Base-by-base conservation (phyloP, 371 early-diverging fungal species). In the Apophysomyces trapeziformis region DNA sequence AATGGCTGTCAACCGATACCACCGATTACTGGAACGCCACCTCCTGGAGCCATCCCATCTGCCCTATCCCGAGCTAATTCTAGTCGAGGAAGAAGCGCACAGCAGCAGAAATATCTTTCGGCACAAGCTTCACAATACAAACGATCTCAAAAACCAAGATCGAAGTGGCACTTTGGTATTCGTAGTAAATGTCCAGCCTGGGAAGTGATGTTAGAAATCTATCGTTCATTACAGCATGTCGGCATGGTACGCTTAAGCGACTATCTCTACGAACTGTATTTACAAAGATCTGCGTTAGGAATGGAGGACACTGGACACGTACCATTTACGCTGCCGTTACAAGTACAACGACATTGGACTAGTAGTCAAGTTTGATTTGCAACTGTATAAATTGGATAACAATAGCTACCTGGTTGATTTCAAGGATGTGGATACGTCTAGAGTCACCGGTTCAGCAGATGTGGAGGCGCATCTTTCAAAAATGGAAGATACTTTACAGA, bases 201-300 rank as follows among this genome's bases (percentile, higher is more conserved):
- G 62, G 97, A 97, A 72, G 96, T 98, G n/a, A 97, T 97, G 99
- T 84, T 93, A 7, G 98, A 98, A 71, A 95, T 97, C 7, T 98
- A 94, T 80, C 88, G 92, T 21, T 96, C 98, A 0, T 76, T 98
- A 56, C 87, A 89, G 65, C 94, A 93, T 71, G 85, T 94, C 39
- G 89, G 89, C 38, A 95, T 98, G 90, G 90, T 88, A 80, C 62
- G 67, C 38, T 54, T 45, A 36, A 57, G 16, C 18, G n/a, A 12
- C 45, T 35, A 14, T 60, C 7, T 38, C 7, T 14, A 63, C 36
- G 8, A 4, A 8, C 5, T 21, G 5, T 41, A 41, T 26, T 50
- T 5, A 50, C 54, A 21, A 50, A 26, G 2, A 26, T 26, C 32
- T 7, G 7, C 21, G 26, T 7, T 75, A 90, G 92, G 87, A 90